phyloP scores from a whole-genome alignment of 1,284 basidiomycete species.

The Rhodofomes roseus region DNA sequence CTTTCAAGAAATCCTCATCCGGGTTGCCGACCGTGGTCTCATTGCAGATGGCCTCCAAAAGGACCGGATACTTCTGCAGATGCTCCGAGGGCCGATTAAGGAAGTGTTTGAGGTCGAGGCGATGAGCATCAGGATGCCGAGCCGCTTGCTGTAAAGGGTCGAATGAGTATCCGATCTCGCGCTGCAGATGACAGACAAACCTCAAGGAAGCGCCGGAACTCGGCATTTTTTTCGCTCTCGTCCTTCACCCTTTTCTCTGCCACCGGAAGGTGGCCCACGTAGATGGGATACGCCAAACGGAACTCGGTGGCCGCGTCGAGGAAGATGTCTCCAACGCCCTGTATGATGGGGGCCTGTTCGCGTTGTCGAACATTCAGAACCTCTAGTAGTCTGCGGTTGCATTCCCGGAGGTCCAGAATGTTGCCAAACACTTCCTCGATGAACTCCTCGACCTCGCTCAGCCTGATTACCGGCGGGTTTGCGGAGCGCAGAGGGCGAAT shows the following conservation, averaged over 20 bases:
- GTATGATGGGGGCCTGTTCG: constrained; percentile 83
- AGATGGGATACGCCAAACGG: constrained; percentile 80
- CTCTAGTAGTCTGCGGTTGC: constrained; percentile 80
- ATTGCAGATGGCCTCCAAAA: constrained; percentile 83
- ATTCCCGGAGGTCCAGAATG: constrained; percentile 78
- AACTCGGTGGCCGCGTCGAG: constrained; percentile 88
- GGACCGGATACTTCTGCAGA: constrained; percentile 85
- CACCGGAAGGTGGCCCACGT: constrained; percentile 81
- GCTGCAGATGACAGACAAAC: constrained; percentile 36
- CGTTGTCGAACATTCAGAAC: constrained; percentile 84
- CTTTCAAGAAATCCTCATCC: constrained; percentile 74
- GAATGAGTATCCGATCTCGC: background rate
- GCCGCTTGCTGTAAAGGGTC: constrained; percentile 43
- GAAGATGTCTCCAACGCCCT: constrained; percentile 88
- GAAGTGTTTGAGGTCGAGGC: constrained; percentile 86
- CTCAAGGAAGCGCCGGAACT: constrained; percentile 87
- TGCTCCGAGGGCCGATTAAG: constrained; percentile 86
- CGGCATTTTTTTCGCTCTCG: constrained; percentile 78
- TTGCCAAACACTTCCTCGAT: constrained; percentile 88
- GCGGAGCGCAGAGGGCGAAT: constrained; percentile 73
- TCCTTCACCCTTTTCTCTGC: constrained; percentile 87
- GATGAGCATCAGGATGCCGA: constrained; percentile 64
- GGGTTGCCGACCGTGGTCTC: constrained; percentile 77
- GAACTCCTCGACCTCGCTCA: constrained; percentile 70
- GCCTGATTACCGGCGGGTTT: constrained; percentile 71